A percentile compares a stretch with the other conserved stretches of the same genome.
These are phyloP conservation scores for Monilinia polystroma DNA, from an alignment of 2,329 filamentous ascomycete species.

Conservation along the genomic window DNA sequence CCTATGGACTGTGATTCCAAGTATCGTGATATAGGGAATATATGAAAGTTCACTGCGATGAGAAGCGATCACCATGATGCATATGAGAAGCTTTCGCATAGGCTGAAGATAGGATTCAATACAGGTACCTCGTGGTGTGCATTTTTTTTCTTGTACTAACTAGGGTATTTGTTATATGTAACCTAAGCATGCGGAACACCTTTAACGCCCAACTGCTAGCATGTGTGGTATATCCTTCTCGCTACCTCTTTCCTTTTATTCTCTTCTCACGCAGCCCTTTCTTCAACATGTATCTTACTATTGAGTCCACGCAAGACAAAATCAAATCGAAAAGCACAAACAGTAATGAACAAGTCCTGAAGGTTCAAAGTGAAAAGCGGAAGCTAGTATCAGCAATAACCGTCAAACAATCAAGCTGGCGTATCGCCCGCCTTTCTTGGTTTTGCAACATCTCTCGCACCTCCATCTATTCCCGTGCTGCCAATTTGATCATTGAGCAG, in stretches of 20 bases:
- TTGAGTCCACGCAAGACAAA: background rate
- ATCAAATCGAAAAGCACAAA: background rate
- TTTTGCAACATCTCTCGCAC: slow-evolving; percentile 48
- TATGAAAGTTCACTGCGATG: too few species aligned
- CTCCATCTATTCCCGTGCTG: slow-evolving; percentile 47
- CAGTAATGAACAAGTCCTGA: background rate
- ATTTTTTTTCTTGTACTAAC: background rate
- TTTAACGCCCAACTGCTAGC: slow-evolving; percentile 7
- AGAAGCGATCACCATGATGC: too few species aligned
- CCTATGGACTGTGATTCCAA: too few species aligned
- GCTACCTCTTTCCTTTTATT: background rate
- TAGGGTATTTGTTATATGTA: background rate
- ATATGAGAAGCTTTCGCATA: too few species aligned
- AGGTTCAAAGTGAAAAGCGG: background rate
- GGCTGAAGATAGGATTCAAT: background rate
- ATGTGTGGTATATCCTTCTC: slow-evolving; percentile 12
- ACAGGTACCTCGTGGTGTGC: background rate
- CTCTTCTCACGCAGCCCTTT: background rate
- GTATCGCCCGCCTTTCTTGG: slow-evolving; percentile 47
- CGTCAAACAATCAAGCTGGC: slow-evolving; percentile 30
- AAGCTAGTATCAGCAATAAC: background rate
- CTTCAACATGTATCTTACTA: background rate
- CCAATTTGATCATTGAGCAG: slow-evolving; percentile 51
- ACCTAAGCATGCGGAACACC: background rate
- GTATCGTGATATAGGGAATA: too few species aligned